Evolutionary conservation across 2,329 filamentous ascomycete genomes (phyloP).

Genomic region (Fusarium praegraminearum): DNA sequence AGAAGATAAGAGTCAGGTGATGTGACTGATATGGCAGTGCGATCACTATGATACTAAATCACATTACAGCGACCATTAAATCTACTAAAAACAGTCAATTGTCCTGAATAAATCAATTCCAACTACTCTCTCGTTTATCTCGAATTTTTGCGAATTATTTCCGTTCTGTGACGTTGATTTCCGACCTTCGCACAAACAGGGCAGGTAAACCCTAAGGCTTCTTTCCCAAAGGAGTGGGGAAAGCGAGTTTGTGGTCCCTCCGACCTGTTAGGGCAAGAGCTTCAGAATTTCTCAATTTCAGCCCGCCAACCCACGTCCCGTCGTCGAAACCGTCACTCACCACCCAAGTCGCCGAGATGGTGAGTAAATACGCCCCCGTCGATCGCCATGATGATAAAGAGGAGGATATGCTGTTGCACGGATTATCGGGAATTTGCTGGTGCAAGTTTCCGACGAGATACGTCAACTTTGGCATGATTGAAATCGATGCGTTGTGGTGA

Average conservation of each 20-base stretch:
- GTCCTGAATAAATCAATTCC: fast-evolving
- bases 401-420: conserved; percentile 33
- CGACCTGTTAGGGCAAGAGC: conserved; percentile 58
- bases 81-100: background rate
- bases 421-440: conserved; percentile 28
- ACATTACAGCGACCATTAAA: background rate
- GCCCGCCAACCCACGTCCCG: conserved; percentile 60
- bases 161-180: conserved; percentile 14
- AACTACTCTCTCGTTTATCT: fast-evolving
- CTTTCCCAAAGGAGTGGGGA: conserved; percentile 52
- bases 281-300: conserved; percentile 62
- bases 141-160: conserved; percentile 26
- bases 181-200: conserved; percentile 46
- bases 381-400: conserved; percentile 40
- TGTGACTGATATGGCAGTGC: conserved; percentile 6
- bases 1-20: conserved; percentile 43
- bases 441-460: conserved; percentile 27
- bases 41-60: background rate
- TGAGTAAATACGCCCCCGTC: conserved; percentile 56
- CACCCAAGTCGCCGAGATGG: conserved; percentile 68
- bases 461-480: conserved; percentile 6
- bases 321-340: conserved; percentile 65
- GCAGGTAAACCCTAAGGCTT: conserved; percentile 57
- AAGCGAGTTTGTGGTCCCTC: conserved; percentile 59
- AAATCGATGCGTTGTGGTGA: conserved; percentile 11